Evolutionary conservation across 306 rosid genomes (phyloP), one percentile per base, ranked within the genome.

Genomic region (Glycine latifolia): DNA sequence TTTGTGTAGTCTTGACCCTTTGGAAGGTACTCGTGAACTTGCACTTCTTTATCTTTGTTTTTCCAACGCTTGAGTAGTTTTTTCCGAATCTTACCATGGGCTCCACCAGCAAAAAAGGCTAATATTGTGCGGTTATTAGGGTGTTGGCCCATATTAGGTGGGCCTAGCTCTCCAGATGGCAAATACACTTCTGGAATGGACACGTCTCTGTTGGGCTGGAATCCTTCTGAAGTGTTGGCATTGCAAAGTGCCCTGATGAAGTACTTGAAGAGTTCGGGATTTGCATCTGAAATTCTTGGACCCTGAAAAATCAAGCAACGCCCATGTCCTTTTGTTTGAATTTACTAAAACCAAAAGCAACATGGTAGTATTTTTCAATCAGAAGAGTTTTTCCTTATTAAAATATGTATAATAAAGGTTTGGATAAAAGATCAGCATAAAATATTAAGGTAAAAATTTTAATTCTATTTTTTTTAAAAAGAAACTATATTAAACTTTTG

Each of bases 221-320:
- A 94, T 16, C 98, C 97, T 88, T 92, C 94, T 0, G 92, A 79
- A 20, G 87, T 88, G 83, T 91, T 94, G 62, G 98, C 97, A 71
- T 94, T 94, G 87, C 96, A 92, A 0, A 92, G 82, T 17, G 84
- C 94, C 58, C 92, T 87, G 3, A 89, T 84, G 83, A 94, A 86
- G 85, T 88, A 72, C 52, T 84, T 82, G 80, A 79, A 94, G 55
- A 91, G 86, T 50, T 89, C 16, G 0, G 89, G 89, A 59, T 87
- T 86, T 4, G 86, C 93, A 54, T 66, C 60, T 53, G 98, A 92
- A 31, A 91, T 39, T 49, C 75, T 86, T 6, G 97, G 96, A 59
- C 90, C 98, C 97, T 94, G 75, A 59, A 60, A 13, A 70, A 80
- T 77, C 71, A 54, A 11, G 5, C n/a, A 56, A 11, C 35, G 31